Evolutionary conservation across 768 basidiomycete species (phyloP), one percentile per base, ranked within the genome.

Genomic region (Mrakia frigida): DNA sequence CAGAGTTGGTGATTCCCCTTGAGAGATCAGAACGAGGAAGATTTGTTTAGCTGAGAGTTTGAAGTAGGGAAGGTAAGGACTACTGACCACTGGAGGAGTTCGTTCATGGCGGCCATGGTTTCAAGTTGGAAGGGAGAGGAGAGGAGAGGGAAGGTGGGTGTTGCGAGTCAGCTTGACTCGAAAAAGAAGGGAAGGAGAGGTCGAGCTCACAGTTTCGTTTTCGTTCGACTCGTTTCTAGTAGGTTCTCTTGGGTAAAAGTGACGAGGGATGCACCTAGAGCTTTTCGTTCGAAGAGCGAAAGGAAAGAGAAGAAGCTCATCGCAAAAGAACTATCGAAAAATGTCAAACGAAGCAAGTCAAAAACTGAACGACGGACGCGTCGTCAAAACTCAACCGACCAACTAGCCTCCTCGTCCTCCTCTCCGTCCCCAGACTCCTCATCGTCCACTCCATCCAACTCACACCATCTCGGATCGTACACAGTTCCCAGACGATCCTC

Each of bases 1-100:
- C 77, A 23, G 77, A 78, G 73, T 78, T 74, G 63, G 67, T 68
- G 73, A 78, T 78, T 56, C 77, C 77, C 77, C 77, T 78, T n/a
- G n/a, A 70, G 14, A 25, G 50, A 59, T 18, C 28, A 18, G 43
- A 43, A 50, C 53, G 21, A 25, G 31, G 11, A 73, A n/a, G 33
- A 9, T 31, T 50, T 25, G 39, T n/a, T 23, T n/a, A 50, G 52
- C 46, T 61, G 18, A 50, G 25, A 7, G 5, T 3, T 10, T 2
- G 25, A 37, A 46, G 39, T 2, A 14, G 28, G 67, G 25, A 11
- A 14, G 67, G 18, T 43, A 41, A 21, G 65, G 65, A 46, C 9
- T 35, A 16, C 50, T 53, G 0, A 72, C 70, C 70, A 72, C 16
- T 72, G 70, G 52, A 72, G 70, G 21, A 72, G 70, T 25, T 56